These are phyloP conservation scores for Orbilia brochopaga DNA, from an alignment of 2,329 filamentous ascomycete genomes.

Conservation along the genomic window DNA sequence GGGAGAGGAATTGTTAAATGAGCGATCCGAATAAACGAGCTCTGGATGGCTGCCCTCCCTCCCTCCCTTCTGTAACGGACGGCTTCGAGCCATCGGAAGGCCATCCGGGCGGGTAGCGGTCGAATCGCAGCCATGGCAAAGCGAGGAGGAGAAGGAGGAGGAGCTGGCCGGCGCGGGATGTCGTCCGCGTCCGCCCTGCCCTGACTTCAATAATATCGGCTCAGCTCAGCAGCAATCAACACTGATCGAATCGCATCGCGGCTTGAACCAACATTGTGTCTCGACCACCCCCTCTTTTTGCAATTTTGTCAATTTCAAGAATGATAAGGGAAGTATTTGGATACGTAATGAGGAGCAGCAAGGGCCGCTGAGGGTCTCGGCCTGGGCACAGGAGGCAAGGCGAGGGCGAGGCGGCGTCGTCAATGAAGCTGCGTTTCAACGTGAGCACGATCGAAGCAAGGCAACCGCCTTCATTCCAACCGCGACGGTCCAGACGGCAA, in stretches of 20 bases:
- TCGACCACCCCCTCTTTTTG: too few species aligned
- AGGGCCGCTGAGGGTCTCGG: too few species aligned
- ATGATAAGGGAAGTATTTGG: too few species aligned
- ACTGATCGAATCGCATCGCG: too few species aligned
- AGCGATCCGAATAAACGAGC: conserved; percentile 11
- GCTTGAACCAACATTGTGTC: too few species aligned
- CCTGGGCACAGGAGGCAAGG: neutral
- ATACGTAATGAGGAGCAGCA: too few species aligned
- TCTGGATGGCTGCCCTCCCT: neutral
- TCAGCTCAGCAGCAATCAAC: too few species aligned
- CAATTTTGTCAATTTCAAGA: too few species aligned
- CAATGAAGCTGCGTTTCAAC: conserved; percentile 15
- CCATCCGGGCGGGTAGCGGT: conserved; percentile 46
- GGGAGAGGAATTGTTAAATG: neutral
- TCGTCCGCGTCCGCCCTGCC: too few species aligned
- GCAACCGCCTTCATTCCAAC: neutral
- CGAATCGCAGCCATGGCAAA: conserved; percentile 33
- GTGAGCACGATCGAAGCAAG: too few species aligned
- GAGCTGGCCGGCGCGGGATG: too few species aligned
- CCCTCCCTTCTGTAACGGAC: conserved; percentile 9
- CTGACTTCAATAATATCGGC: too few species aligned
- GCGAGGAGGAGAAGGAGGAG: conserved; percentile 3
- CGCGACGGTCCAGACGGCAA: neutral
- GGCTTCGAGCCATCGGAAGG: conserved; percentile 26
- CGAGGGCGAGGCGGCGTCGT: conserved; percentile 11